Conservation (phyloP, 106 monocot species). For the Posidonia australis region DNA sequence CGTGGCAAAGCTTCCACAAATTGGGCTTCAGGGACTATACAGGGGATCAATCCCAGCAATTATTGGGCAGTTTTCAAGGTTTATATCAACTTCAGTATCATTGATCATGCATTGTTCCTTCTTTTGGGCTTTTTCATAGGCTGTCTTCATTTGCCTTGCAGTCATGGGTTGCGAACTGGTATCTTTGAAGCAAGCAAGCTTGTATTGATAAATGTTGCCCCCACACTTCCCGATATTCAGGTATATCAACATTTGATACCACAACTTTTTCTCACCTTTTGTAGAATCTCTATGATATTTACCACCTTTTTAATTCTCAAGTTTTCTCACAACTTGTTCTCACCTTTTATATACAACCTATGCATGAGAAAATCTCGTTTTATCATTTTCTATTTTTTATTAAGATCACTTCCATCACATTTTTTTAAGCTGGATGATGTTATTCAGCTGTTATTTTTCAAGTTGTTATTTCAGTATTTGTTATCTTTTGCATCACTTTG, state of each 20-base stretch:
- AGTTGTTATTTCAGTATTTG: too few relatives aligned
- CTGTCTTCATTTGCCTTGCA: slow-evolving; percentile 14
- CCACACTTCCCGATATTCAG: slow-evolving; percentile 89
- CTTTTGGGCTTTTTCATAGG: background rate
- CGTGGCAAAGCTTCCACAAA: slow-evolving; percentile 78
- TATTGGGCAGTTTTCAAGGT: slow-evolving; percentile 98
- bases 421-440: too few relatives aligned
- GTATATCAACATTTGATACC: slow-evolving; percentile 15
- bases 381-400: too few relatives aligned
- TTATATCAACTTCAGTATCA: background rate
- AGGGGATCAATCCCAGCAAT: slow-evolving; percentile 93
- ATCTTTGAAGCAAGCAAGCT: slow-evolving; percentile 98
- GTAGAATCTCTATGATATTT: too few relatives aligned
- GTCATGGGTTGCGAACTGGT: slow-evolving; percentile 92
- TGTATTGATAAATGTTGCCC: slow-evolving; percentile 79
- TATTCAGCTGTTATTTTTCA: too few relatives aligned
- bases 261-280: too few relatives aligned
- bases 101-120: background rate
- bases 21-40: slow-evolving; percentile 80
- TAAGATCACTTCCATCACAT: too few relatives aligned
- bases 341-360: too few relatives aligned
- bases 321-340: too few relatives aligned
- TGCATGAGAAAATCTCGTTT: too few relatives aligned
- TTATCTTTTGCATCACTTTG: too few relatives aligned
- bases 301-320: background rate